Conservation (phyloP, 805 yeast genomes). For the Priceomyces castillae region DNA sequence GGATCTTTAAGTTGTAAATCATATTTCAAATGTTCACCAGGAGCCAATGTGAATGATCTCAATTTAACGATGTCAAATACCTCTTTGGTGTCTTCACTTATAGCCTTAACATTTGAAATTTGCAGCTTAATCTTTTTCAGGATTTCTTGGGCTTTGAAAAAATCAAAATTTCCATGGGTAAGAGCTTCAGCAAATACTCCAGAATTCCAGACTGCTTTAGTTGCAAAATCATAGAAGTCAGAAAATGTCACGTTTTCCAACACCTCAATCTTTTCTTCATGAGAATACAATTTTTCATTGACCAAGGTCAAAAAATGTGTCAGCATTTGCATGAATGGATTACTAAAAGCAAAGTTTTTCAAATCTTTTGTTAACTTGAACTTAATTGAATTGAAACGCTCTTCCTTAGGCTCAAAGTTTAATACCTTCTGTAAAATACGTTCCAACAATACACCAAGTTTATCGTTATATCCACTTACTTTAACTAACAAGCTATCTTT, state of each 20-base stretch:
- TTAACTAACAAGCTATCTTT: constrained; percentile 70
- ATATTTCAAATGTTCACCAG: constrained; percentile 41
- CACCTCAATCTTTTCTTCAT: constrained; percentile 57
- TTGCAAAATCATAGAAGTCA: constrained; percentile 50
- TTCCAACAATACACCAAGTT: constrained; percentile 59
- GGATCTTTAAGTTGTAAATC: constrained; percentile 57
- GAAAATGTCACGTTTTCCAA: constrained; percentile 45
- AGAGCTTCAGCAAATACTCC: constrained; percentile 71
- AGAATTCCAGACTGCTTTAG: constrained; percentile 43
- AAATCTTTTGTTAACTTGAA: constrained; percentile 61
- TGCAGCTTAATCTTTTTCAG: constrained; percentile 40
- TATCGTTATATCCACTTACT: constrained; percentile 81
- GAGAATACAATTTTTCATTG: constrained; percentile 69
- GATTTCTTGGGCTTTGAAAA: constrained; percentile 53
- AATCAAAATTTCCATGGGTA: constrained; percentile 66
- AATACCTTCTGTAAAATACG: constrained; percentile 56
- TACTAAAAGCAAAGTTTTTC: constrained; percentile 66
- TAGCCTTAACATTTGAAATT: constrained; percentile 21
- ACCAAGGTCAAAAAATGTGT: constrained; percentile 58
- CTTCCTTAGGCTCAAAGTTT: constrained; percentile 47
- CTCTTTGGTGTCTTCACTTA: constrained; percentile 36
- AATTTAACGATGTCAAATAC: constrained; percentile 17
- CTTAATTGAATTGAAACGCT: constrained; percentile 65
- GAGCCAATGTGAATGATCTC: constrained; percentile 42
- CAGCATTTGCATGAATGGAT: constrained; percentile 78